phyloP scores from a whole-genome alignment of 306 rosid genomes.

The Hippophae rhamnoides region DNA sequence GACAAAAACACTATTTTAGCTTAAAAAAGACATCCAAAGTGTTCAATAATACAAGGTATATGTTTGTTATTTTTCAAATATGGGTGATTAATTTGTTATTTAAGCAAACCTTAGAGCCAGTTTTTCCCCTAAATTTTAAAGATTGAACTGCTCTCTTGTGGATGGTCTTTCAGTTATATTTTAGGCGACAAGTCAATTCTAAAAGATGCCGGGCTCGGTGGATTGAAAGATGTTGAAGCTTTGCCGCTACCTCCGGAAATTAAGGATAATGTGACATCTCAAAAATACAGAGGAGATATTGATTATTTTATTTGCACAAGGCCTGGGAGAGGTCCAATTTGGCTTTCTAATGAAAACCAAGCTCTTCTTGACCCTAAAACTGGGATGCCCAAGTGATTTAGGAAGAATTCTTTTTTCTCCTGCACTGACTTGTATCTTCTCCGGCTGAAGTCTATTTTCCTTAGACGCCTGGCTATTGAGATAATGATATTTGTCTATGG shows the following conservation, averaged over 20 bases:
- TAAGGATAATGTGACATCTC: conserved; percentile 52
- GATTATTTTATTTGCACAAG: conserved; percentile 92
- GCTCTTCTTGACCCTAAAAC: conserved; percentile 69
- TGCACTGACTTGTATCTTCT: conserved; percentile 19
- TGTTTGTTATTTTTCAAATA: too few species aligned
- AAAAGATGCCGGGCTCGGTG: conserved; percentile 64
- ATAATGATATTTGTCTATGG: conserved; percentile 14
- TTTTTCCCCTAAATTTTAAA: too few species aligned
- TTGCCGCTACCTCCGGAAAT: conserved; percentile 72
- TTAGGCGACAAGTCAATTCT: conserved; percentile 78
- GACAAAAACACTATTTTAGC: too few species aligned
- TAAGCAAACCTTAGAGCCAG: too few species aligned
- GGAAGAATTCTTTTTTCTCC: neutral
- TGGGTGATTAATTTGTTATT: too few species aligned
- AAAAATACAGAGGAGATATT: conserved; percentile 72
- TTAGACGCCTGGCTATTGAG: conserved; percentile 18
- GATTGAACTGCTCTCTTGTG: too few species aligned
- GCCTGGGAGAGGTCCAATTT: conserved; percentile 89
- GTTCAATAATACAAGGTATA: too few species aligned
- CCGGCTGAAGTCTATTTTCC: conserved; percentile 2
- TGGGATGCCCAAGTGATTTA: conserved; percentile 64
- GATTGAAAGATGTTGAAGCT: conserved; percentile 49
- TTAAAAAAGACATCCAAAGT: too few species aligned
- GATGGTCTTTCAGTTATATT: conserved; percentile 46
- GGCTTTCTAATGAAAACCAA: conserved; percentile 55